Conservation (phyloP, 2,329 filamentous ascomycete species). For the Celoporthe dispersa region DNA sequence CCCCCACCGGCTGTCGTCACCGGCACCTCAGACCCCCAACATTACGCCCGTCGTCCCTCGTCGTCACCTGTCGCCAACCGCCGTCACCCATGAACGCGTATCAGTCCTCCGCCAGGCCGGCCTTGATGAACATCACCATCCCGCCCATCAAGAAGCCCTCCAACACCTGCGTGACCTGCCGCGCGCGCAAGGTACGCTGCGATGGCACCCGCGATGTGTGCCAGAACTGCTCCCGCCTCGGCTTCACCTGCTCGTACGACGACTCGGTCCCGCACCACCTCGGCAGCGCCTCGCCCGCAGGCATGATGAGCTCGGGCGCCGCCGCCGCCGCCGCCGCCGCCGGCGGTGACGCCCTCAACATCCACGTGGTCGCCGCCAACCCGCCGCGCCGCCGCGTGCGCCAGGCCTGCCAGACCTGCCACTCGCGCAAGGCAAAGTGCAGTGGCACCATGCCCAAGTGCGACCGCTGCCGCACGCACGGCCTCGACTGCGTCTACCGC, state of each 20-base stretch:
- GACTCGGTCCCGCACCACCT: conserved; percentile 41
- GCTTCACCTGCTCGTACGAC: conserved; percentile 62
- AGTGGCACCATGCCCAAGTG: conserved; percentile 61
- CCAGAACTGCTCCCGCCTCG: conserved; percentile 62
- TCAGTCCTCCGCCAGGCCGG: conserved; percentile 15
- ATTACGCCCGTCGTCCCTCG: background rate
- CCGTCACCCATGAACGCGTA: conserved; percentile 18
- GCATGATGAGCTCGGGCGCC: too few species aligned
- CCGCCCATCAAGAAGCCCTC: conserved; percentile 28
- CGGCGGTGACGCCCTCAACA: conserved; percentile 39
- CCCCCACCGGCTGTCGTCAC: conserved; percentile 20
- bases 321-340: conserved; percentile 20
- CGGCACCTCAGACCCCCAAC: conserved; percentile 8
- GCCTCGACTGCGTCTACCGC: conserved; percentile 60
- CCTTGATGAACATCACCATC: conserved; percentile 28
- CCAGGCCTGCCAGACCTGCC: conserved; percentile 61
- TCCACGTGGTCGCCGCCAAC: conserved; percentile 48
- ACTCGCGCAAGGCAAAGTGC: conserved; percentile 62
- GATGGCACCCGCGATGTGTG: conserved; percentile 58
- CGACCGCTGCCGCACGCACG: conserved; percentile 55
- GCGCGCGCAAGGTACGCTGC: conserved; percentile 58
- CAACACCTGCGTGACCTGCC: conserved; percentile 31
- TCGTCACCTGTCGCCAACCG: too few species aligned
- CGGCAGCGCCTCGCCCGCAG: conserved; percentile 26
- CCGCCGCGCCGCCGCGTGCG: conserved; percentile 58